Base-by-base conservation (phyloP, 2,329 filamentous ascomycete genomes). In the Pyricularia grisea region DNA sequence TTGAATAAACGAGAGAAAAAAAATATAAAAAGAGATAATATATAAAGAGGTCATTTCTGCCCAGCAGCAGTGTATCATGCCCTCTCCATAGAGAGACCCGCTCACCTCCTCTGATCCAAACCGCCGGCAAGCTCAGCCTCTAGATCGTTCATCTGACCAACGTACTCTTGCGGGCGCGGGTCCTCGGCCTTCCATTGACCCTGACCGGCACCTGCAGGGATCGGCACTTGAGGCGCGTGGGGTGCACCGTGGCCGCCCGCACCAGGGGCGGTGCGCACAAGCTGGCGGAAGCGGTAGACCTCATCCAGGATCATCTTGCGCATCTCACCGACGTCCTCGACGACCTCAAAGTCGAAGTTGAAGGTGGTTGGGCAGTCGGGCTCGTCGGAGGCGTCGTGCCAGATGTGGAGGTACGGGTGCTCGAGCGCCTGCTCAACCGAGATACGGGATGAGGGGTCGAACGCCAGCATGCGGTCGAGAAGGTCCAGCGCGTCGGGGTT, bases 331-430 rank as follows among this genome's bases (percentile, higher is more conserved):
- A 99, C 93, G 64, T 98, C 95, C 68, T 99, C 94, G 58, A 97
- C 88, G n/a, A 97, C 90, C 79, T 99, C 95, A 76, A 99, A 99
- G 78, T 94, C 91, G 83, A 99, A 99, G 84, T 99, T 94, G 81
- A 99, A 99, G 23, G 93, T 94, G 20, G 91, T 92, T 0, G 94
- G 94, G 82, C 94, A 98, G 72, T 90, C 88, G 25, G 95, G 95
- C 83, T 99, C 95, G 80, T 99, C 95, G 4, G 92, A 94, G 68
- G 94, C 92, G 75, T 99, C 95, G 82, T 99, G 95, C 95, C 95
- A 98, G 82, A 99, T 97, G 77, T 94, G 88, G 69, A 99, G 87
- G 81, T 99, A 99, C 42, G 91, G 91, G 83, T 99, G 95, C 83
- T 98, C 94, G 70, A 99, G 89, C 23, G 95, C 95, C 76, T 94